Evolutionary conservation across 257 asterid species (phyloP), one percentile per base, ranked within the genome.

Genomic region (Penstemon eatonii): DNA sequence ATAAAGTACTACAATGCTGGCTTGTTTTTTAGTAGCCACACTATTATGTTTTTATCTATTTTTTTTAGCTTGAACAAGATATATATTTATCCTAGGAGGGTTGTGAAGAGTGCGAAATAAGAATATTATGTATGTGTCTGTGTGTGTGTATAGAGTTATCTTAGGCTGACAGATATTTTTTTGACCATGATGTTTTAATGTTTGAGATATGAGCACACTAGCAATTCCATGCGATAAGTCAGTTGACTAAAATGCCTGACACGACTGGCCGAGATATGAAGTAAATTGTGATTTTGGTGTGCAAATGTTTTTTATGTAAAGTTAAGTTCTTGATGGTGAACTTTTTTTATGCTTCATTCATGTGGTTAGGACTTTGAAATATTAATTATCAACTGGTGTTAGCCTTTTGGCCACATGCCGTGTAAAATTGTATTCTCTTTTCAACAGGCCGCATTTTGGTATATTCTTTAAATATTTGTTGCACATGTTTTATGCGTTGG

Each of bases 401-500:
- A 46, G 51, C 47, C 59, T 45, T 7, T 44, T 55, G 63, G 44
- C 53, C 25, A 10, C 46, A 37, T 12, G 43, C 53, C 62, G 42
- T 15, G n/a, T 44, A 60, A 41, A 13, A 7, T 50, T 65, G 33
- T 8, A 4, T 46, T 63, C 54, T 42, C 9, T 18, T 59, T 44
- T 51, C 56, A 53, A 18, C 50, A 15, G 33, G 40, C 51, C 54
- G 47, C 36, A 10, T 39, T 64, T 66, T 19, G 66, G 12, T 18
- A 44, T 25, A 43, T 46, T 42, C 37, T 54, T 76, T 47, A 15
- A 18, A 25, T 8, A 25, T 4, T 10, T 45, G 25, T 60, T 39
- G 9, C 53, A 7, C 67, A 60, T 62, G 41, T 51, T 50, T 72
- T 42, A 18, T 25, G 38, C 19, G 11, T 11, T 46, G 66, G 49